A percentile compares a stretch with the other conserved stretches of the same genome.
Conservation (phyloP, 805 yeast genomes). For the Nakazawaea sp. region DNA sequence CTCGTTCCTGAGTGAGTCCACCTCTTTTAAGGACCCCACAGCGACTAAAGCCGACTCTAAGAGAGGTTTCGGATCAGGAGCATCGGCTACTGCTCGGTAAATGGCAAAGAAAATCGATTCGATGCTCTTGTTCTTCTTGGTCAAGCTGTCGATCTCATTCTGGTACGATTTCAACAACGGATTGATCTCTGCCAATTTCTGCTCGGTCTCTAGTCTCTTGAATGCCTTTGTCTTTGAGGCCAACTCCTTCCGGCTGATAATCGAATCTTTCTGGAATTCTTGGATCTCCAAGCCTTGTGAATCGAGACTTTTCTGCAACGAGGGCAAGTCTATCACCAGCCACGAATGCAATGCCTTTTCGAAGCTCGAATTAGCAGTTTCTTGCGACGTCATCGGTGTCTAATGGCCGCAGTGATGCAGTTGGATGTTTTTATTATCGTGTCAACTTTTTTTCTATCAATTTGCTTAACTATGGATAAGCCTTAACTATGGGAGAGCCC, state of each 20-base stretch:
- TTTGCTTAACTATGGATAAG: too few species aligned
- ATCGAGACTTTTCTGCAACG: slow-evolving; percentile 68
- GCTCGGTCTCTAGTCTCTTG: slow-evolving; percentile 60
- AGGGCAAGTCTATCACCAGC: slow-evolving; percentile 67
- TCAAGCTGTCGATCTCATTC: slow-evolving; percentile 76
- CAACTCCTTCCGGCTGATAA: slow-evolving; percentile 64
- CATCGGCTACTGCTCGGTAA: slow-evolving; percentile 74
- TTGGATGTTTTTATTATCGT: too few species aligned
- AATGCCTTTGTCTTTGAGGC: slow-evolving; percentile 85
- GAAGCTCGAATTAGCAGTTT: slow-evolving; percentile 24
- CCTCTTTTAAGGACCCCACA: slow-evolving; percentile 47
- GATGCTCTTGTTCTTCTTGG: slow-evolving; percentile 67
- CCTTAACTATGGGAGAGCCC: too few species aligned
- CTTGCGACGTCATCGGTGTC: too few species aligned
- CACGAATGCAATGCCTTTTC: slow-evolving; percentile 64
- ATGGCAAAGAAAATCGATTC: slow-evolving; percentile 70
- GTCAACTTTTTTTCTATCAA: too few species aligned
- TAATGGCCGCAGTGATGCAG: too few species aligned
- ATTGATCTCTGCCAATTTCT: slow-evolving; percentile 60
- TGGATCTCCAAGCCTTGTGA: slow-evolving; percentile 67
- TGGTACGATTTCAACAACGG: slow-evolving; percentile 74
- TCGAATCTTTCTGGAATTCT: slow-evolving; percentile 59
- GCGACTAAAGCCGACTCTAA: slow-evolving; percentile 65
- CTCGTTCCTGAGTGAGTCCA: slow-evolving; percentile 44
- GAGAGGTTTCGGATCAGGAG: slow-evolving; percentile 88